Evolutionary conservation across 1,139 yeast species (phyloP).

Genomic region (Yamadazyma membranifaciens): DNA sequence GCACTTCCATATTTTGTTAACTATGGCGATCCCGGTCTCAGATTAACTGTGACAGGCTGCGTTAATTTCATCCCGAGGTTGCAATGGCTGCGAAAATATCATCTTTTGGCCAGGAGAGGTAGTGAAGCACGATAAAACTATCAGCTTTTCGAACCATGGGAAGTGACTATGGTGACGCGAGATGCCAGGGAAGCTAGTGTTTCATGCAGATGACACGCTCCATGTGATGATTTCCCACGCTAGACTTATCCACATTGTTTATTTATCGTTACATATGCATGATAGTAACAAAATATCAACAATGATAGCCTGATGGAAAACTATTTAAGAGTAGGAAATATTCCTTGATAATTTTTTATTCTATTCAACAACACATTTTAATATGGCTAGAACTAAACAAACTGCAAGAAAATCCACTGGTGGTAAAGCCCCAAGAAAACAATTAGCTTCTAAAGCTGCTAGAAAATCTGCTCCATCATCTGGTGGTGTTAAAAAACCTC

Average conservation of each 20-base stretch:
- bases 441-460: slow-evolving; percentile 98
- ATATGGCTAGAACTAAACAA: slow-evolving; percentile 98
- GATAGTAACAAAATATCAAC: not conserved
- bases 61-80: slow-evolving; percentile 1
- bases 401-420: slow-evolving; percentile 99
- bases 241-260: not conserved
- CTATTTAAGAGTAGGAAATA: slow-evolving; percentile 6
- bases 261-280: not conserved
- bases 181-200: not conserved
- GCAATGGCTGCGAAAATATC: slow-evolving; percentile 3
- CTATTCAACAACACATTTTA: slow-evolving; percentile 2
- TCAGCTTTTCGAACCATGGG: not conserved
- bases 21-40: not conserved
- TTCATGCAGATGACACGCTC: not conserved
- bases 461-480: slow-evolving; percentile 97
- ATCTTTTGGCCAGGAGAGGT: not conserved
- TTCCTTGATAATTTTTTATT: slow-evolving; percentile 2
- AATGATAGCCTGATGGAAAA: not conserved
- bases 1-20: not conserved
- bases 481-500: slow-evolving; percentile 99
- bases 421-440: slow-evolving; percentile 99
- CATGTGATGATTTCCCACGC: not conserved
- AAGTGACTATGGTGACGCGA: too few relatives aligned
- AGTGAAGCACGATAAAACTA: not conserved
- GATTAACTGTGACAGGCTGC: not conserved